phyloP scores from a whole-genome alignment of 805 yeast species.

The Ogataea thermomethanolica region DNA sequence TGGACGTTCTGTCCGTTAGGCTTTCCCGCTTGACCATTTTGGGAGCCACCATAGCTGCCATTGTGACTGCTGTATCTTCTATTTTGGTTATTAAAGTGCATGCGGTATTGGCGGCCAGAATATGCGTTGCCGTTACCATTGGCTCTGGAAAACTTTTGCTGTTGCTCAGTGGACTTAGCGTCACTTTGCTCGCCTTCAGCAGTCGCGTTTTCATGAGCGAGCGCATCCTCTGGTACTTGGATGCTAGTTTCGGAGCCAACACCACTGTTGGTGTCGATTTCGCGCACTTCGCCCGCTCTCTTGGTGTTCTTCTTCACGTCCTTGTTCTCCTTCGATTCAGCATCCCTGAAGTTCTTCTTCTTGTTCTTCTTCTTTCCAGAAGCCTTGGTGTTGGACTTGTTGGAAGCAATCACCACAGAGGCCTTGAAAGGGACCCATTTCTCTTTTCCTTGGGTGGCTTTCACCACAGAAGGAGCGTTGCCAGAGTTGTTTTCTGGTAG shows the following conservation, averaged over 20 bases:
- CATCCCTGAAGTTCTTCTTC: slow-evolving; percentile 18
- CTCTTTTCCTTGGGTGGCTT: slow-evolving; percentile 45
- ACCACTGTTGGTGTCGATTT: slow-evolving; percentile 3
- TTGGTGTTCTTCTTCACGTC: slow-evolving; percentile 7
- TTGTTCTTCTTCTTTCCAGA: slow-evolving; percentile 22
- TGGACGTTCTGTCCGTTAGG: slow-evolving; percentile 13
- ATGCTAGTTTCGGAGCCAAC: slow-evolving; percentile 3
- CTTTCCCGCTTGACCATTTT: slow-evolving; percentile 1
- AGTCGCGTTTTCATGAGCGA: background rate
- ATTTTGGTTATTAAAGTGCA: slow-evolving; percentile 18
- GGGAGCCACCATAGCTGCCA: slow-evolving; percentile 21
- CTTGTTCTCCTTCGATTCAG: slow-evolving; percentile 8
- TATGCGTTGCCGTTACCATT: slow-evolving; percentile 4
- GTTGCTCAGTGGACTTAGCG: slow-evolving; percentile 1
- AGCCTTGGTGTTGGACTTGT: slow-evolving; percentile 13
- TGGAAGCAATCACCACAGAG: slow-evolving; percentile 40
- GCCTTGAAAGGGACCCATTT: slow-evolving; percentile 75
- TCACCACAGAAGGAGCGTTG: slow-evolving; percentile 16
- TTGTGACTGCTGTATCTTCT: slow-evolving; percentile 24
- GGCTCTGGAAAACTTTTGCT: slow-evolving; percentile 2
- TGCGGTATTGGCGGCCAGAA: slow-evolving; percentile 23
- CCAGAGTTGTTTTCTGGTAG: slow-evolving; percentile 22
- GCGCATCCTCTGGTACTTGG: slow-evolving; percentile 2
- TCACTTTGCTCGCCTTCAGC: slow-evolving; percentile 6
- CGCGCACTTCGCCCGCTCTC: slow-evolving; percentile 8